A percentile compares a stretch with the other conserved stretches of the same genome.
These are phyloP conservation scores for Furcasterigmium furcatum DNA, from an alignment of 2,329 filamentous ascomycete genomes.

Conservation along the genomic window DNA sequence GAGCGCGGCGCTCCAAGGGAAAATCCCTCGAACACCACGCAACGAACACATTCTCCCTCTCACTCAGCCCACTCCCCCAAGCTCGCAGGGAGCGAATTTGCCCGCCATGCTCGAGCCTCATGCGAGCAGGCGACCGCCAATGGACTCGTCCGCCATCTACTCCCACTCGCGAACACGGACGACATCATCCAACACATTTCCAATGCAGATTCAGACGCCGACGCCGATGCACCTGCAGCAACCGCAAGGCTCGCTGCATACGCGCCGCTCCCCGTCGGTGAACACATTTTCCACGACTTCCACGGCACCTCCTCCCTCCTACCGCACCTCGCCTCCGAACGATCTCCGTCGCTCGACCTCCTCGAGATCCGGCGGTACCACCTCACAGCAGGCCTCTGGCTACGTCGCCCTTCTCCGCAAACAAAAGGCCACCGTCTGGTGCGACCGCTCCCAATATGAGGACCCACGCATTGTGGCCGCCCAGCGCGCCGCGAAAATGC, in stretches of 20 bases:
- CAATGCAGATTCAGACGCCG: constrained; percentile 23
- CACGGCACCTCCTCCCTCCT: constrained; percentile 60
- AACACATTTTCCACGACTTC: constrained; percentile 68
- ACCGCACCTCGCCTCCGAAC: constrained; percentile 50
- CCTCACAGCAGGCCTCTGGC: constrained; percentile 51
- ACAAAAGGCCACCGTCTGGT: constrained; percentile 98
- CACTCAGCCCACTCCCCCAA: not conserved
- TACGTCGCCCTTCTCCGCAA: constrained; percentile 96
- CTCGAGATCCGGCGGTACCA: constrained; percentile 62
- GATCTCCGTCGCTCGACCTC: constrained; percentile 76
- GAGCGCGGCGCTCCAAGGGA: not conserved
- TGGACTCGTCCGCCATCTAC: constrained; percentile 32
- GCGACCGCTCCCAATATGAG: constrained; percentile 88
- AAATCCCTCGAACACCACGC: not conserved
- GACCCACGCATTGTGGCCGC: constrained; percentile 81
- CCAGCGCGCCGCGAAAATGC: constrained; percentile 81
- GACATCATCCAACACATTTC: constrained; percentile 53
- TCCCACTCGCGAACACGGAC: constrained; percentile 53
- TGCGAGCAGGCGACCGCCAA: constrained; percentile 17
- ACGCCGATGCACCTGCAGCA: constrained; percentile 29
- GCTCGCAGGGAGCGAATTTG: not conserved
- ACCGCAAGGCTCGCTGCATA: constrained; percentile 32
- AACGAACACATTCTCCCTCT: too few relatives aligned
- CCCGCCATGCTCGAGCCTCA: constrained; percentile 13
- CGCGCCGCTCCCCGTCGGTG: constrained; percentile 60